phyloP scores from a whole-genome alignment of 2,329 filamentous ascomycete genomes.

The Emergomyces africanus region DNA sequence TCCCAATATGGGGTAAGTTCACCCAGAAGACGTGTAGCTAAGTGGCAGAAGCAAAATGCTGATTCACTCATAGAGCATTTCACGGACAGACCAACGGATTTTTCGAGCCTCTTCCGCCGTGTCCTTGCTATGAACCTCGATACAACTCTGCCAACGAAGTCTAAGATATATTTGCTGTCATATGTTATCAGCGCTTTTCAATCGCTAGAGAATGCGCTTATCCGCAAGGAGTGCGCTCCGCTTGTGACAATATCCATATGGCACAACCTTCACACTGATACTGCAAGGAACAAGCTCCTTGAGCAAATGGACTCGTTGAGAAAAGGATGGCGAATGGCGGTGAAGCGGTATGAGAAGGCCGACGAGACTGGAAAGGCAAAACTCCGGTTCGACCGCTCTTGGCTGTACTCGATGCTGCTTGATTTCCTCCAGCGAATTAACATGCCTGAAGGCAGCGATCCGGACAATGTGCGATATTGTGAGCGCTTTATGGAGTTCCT shows the following conservation, averaged over 20 bases:
- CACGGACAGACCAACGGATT: conserved; percentile 61
- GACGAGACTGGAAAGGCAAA: conserved; percentile 68
- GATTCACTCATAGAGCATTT: conserved; percentile 41
- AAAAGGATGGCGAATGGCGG: conserved; percentile 82
- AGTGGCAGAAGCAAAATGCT: not conserved
- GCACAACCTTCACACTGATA: conserved; percentile 78
- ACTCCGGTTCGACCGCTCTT: conserved; percentile 81
- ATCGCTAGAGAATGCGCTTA: conserved; percentile 74
- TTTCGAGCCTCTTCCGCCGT: conserved; percentile 79
- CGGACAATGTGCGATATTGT: conserved; percentile 65
- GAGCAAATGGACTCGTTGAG: conserved; percentile 60
- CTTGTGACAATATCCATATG: conserved; percentile 90
- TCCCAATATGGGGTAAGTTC: conserved; percentile 69
- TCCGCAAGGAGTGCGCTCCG: conserved; percentile 92
- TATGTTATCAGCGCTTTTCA: conserved; percentile 91
- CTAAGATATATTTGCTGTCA: conserved; percentile 71
- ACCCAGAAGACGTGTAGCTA: not conserved
- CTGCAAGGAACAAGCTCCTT: conserved; percentile 58
- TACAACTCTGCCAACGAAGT: conserved; percentile 47
- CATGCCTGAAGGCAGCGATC: conserved; percentile 25
- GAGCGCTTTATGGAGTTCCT: conserved; percentile 90
- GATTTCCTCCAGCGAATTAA: conserved; percentile 72
- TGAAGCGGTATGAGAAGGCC: conserved; percentile 74
- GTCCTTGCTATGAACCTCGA: conserved; percentile 78
- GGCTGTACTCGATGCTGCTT: conserved; percentile 76